These are phyloP conservation scores for Circinella minor DNA, from an alignment of 371 early-diverging fungal genomes.

Conservation along the genomic window DNA sequence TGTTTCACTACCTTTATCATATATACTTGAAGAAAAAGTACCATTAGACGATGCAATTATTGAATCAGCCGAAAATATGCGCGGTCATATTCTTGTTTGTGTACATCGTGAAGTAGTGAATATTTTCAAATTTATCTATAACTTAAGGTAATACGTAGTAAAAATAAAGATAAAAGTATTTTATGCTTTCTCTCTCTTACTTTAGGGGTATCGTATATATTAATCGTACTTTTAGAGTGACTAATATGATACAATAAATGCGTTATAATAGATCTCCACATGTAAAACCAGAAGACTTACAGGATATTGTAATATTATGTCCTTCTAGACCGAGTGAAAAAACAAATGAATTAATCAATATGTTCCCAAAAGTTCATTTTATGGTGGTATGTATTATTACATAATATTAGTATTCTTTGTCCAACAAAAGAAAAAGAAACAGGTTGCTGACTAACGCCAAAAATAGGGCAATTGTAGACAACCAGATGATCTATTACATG, in stretches of 20 bases:
- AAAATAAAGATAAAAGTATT: too few species aligned
- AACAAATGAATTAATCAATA: constrained; percentile 52
- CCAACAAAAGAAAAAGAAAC: background rate
- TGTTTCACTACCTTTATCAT: constrained; percentile 48
- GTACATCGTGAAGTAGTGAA: constrained; percentile 50
- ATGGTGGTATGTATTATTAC: constrained; percentile 42
- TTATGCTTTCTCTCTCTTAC: background rate
- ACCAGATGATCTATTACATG: constrained; percentile 61
- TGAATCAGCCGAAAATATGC: constrained; percentile 37
- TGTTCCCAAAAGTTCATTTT: constrained; percentile 60
- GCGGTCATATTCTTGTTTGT: constrained; percentile 50
- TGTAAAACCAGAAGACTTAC: constrained; percentile 43
- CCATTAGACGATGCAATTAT: constrained; percentile 32
- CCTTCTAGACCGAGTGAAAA: constrained; percentile 40
- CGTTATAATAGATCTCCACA: constrained; percentile 37
- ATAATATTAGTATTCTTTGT: background rate
- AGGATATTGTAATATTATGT: constrained; percentile 61
- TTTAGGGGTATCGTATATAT: background rate
- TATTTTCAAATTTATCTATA: constrained; percentile 52
- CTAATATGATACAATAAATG: too few species aligned
- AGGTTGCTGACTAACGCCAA: background rate
- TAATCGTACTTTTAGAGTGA: background rate
- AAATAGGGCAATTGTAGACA: constrained; percentile 59
- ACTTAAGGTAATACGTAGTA: constrained; percentile 35
- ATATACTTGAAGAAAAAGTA: constrained; percentile 47